Evolutionary conservation across 2,329 filamentous ascomycete species (phyloP).

Genomic region (Diplodia seriata): DNA sequence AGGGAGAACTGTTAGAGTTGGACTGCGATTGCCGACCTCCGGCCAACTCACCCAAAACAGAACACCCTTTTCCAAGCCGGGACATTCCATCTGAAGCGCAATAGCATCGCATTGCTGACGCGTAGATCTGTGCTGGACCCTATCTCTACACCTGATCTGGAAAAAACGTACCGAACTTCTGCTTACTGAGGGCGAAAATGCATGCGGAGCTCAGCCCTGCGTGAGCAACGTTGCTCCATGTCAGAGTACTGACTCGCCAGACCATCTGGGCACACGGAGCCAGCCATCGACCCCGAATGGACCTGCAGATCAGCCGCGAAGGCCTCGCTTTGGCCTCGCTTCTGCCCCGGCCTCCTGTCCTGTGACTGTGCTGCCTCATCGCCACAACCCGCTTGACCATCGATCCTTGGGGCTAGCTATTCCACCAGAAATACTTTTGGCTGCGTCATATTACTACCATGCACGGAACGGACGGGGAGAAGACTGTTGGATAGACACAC

Average conservation of each 20-base stretch:
- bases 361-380: not conserved
- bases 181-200: not conserved
- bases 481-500: not conserved
- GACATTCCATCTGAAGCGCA: not conserved
- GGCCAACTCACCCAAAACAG: not conserved
- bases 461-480: not conserved
- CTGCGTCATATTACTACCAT: slow-evolving; percentile 1
- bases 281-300: not conserved
- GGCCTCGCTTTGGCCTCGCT: not conserved
- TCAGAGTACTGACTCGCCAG: not conserved
- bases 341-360: not conserved
- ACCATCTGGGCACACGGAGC: not conserved
- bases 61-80: not conserved
- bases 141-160: not conserved
- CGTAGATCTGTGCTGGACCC: not conserved
- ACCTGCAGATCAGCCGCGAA: not conserved
- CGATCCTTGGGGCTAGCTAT: not conserved
- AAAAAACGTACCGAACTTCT: not conserved
- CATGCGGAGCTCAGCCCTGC: not conserved
- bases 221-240: not conserved
- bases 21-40: not conserved
- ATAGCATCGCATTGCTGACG: not conserved
- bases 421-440: not conserved
- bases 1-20: too few relatives aligned
- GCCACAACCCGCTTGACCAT: not conserved